phyloP scores from a whole-genome alignment of 2,329 filamentous ascomycete genomes.

The Colletotrichum camelliae region DNA sequence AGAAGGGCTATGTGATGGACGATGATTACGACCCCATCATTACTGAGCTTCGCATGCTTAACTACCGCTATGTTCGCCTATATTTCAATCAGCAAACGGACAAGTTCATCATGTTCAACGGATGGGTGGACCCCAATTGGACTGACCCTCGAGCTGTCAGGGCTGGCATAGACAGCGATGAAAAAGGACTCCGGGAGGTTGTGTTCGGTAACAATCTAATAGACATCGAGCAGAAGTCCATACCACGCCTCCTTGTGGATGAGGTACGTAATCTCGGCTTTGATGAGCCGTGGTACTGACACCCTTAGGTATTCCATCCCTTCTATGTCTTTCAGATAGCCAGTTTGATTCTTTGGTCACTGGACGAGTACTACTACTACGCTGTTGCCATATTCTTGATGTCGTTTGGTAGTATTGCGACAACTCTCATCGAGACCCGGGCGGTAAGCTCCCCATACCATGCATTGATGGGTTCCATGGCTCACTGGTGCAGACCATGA shows the following conservation, averaged over 20 bases:
- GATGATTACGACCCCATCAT: constrained; percentile 82
- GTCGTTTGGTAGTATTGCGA: constrained; percentile 88
- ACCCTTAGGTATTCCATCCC: constrained; percentile 82
- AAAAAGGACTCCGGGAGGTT: constrained; percentile 80
- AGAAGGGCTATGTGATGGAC: constrained; percentile 64
- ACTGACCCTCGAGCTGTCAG: constrained; percentile 77
- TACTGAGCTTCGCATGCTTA: constrained; percentile 75
- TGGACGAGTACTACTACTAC: constrained; percentile 98
- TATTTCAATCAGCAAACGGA: constrained; percentile 89
- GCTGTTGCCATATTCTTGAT: constrained; percentile 94
- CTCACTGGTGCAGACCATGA: constrained; percentile 72
- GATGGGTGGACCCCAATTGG: constrained; percentile 96
- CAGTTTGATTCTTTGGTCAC: constrained; percentile 90
- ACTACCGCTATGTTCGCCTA: constrained; percentile 94
- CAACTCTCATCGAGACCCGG: constrained; percentile 88
- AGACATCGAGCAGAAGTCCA: constrained; percentile 89
- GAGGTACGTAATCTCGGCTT: constrained; percentile 60
- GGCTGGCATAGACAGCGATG: constrained; percentile 83
- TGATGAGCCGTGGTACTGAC: constrained; percentile 24
- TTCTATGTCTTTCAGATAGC: constrained; percentile 99
- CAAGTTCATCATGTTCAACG: constrained; percentile 83
- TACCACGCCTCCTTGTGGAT: constrained; percentile 83
- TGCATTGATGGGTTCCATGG: not conserved
- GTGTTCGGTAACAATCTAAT: constrained; percentile 93
- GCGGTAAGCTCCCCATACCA: constrained; percentile 57